Base-by-base conservation (phyloP, 2,329 filamentous ascomycete species). In the Rhinocladiella similis region DNA sequence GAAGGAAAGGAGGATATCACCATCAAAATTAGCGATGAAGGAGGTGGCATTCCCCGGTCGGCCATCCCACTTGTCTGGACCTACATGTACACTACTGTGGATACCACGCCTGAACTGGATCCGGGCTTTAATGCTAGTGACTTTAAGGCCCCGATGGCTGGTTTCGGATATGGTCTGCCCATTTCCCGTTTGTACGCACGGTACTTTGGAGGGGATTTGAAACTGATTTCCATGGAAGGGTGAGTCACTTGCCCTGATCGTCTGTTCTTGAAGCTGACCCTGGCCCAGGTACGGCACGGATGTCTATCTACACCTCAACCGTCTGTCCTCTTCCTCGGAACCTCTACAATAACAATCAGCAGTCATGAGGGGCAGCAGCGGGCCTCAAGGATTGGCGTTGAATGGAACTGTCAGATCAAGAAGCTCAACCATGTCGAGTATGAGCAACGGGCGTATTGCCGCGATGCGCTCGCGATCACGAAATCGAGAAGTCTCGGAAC, bases 41-140 rank as follows among this genome's bases (percentile, higher is more conserved):
- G 94, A 57, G 94, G 94, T 62, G 94, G 94, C 60, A 97, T 99
- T 51, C 91, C 94, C 0, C 81, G 94, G 67, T 95, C 89, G 67
- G 85, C 91, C 50, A 97, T 99, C 62, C 94, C 94, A 4, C 82
- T 99, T 13, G 94, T 97, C n/a, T 99, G 94, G 94, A 99, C 94
- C 12, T 99, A 99, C 73, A 99, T 97, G 94, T 99, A 99, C 73
- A 99, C 94, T 35, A 99, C 94, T 1, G 94, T 99, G 63, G 94
- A 97, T 73, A 86, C 92, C 66, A 97, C 94, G 19, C 94, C 94
- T 13, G 96, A 87, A 69, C 78, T 99, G 61, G 94, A 99, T 70
- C 94, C 94, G 0, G 93, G 97, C 72, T 99, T 97, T 73, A 93
- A 99, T 75, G 96, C 97, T 78, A 96, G 88, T 75, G 94, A 99